Percentiles rank a stretch among this genome's conserved stretches.
Evolutionary conservation across 2,329 filamentous ascomycete genomes (phyloP).

Genomic region (Aspergillus latus): DNA sequence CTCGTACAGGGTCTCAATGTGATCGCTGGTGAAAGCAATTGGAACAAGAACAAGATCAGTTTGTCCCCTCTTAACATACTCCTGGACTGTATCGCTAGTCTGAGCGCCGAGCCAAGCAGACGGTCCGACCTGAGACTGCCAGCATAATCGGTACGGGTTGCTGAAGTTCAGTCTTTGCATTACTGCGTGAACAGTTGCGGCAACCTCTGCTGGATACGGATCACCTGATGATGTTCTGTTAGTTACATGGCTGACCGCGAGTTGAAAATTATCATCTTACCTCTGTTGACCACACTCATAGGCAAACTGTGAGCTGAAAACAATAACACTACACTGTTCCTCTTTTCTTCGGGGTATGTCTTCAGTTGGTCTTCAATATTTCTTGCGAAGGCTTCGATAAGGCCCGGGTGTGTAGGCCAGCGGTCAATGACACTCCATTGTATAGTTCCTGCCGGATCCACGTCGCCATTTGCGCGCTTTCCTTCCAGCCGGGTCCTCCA

Average conservation of each 20-base stretch:
- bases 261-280: constrained; percentile 43
- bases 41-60: constrained; percentile 89
- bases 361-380: constrained; percentile 85
- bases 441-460: constrained; percentile 66
- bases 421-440: constrained; percentile 97
- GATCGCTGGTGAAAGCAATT: constrained; percentile 97
- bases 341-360: constrained; percentile 77
- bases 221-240: constrained; percentile 59
- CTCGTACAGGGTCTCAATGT: constrained; percentile 96
- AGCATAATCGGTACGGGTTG: constrained; percentile 90
- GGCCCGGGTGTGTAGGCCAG: constrained; percentile 87
- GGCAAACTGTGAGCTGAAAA: constrained; percentile 96
- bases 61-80: constrained; percentile 87
- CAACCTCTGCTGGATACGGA: constrained; percentile 92
- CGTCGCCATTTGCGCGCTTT: constrained; percentile 58
- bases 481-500: constrained; percentile 85
- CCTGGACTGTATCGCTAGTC: constrained; percentile 81
- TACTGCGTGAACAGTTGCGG: constrained; percentile 93
- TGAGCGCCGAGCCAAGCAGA: constrained; percentile 94
- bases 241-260: too few species aligned
- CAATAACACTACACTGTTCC: constrained; percentile 78
- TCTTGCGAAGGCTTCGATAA: constrained; percentile 87
- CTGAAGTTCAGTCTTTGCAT: constrained; percentile 85
- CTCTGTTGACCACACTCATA: constrained; percentile 95
- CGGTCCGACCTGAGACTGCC: constrained; percentile 97